Base-by-base conservation (phyloP, 306 rosid genomes). In the Lathyrus aphaca region DNA sequence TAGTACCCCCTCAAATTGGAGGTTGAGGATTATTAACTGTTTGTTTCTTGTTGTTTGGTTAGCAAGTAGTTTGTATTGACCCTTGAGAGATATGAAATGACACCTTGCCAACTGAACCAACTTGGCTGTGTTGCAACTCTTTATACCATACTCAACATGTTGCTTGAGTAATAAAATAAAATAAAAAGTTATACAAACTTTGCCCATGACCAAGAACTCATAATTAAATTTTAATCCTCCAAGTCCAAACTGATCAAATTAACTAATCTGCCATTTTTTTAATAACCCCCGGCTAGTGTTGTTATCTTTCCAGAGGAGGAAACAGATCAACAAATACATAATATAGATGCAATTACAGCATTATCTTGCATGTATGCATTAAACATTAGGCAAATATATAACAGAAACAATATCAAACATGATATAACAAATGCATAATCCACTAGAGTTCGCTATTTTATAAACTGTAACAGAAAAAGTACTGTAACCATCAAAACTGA, bases 401-500 rank as follows among this genome's bases (percentile, higher is more conserved):
- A 71, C 37, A 49, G 44, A 60, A 45, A 74, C 56, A 61, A 37
- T 29, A 63, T 29, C 29, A 71, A 27, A 71, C 66, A 78, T 64
- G 51, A 53, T 12, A 56, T 56, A 56, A 27, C n/a, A 68, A 74
- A 46, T 82, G 64, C 73, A 27, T 37, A 53, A 69, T 64, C 51
- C 76, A 80, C 77, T 63, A 74, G 71, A 73, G 44, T 57, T 65
- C 39, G 72, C 82, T 79, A 67, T 68, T 79, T 59, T 79, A 79
- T 68, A 79, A 66, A 27, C 38, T 64, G 70, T 70, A 46, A 12
- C 53, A 15, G 48, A 40, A 57, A 8, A 67, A 56, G 45, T 73
- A 61, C 72, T 73, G 77, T 77, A 39, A 71, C 45, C 64, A 79
- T 74, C 82, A 74, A 80, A 71, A 80, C 68, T 40, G 80, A 71